phyloP scores from a whole-genome alignment of 2,329 filamentous ascomycete species.

The Leptographium lundbergii region DNA sequence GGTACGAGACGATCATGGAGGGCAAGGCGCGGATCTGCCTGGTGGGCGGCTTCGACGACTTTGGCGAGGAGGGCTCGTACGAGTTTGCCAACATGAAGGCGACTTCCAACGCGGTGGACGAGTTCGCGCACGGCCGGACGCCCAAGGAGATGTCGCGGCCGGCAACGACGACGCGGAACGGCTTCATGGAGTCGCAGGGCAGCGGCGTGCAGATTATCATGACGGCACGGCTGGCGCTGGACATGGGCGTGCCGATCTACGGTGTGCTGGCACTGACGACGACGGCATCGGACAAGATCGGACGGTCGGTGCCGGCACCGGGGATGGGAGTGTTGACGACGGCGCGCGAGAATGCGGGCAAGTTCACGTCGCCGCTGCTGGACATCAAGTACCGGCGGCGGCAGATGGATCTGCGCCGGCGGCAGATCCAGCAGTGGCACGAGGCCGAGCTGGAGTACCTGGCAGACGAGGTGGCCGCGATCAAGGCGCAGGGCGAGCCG shows the following conservation, averaged over 20 bases:
- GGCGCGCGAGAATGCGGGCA: slow-evolving; percentile 78
- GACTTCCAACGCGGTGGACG: slow-evolving; percentile 94
- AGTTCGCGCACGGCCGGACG: slow-evolving; percentile 89
- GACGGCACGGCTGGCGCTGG: slow-evolving; percentile 87
- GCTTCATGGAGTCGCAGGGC: slow-evolving; percentile 99
- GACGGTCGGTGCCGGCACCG: slow-evolving; percentile 89
- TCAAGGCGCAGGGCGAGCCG: slow-evolving; percentile 61
- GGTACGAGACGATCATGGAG: slow-evolving; percentile 96
- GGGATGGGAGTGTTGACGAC: slow-evolving; percentile 95
- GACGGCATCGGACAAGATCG: slow-evolving; percentile 98
- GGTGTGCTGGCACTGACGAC: slow-evolving; percentile 87
- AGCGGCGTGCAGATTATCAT: slow-evolving; percentile 98
- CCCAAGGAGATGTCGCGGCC: slow-evolving; percentile 96
- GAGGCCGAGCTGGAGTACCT: slow-evolving; percentile 89
- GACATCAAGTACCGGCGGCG: slow-evolving; percentile 96
- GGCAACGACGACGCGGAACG: slow-evolving; percentile 89
- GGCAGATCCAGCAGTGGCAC: slow-evolving; percentile 92
- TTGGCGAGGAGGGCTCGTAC: slow-evolving; percentile 97
- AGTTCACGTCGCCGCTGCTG: slow-evolving; percentile 87
- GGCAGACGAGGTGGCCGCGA: slow-evolving; percentile 81
- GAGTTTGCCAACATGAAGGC: slow-evolving; percentile 99
- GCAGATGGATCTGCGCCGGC: slow-evolving; percentile 86
- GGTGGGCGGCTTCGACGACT: slow-evolving; percentile 97
- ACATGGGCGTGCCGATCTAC: slow-evolving; percentile 98
- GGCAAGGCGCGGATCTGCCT: slow-evolving; percentile 96